Base-by-base conservation (phyloP, 2,329 filamentous ascomycete genomes). In the Grosmannia serpens region DNA sequence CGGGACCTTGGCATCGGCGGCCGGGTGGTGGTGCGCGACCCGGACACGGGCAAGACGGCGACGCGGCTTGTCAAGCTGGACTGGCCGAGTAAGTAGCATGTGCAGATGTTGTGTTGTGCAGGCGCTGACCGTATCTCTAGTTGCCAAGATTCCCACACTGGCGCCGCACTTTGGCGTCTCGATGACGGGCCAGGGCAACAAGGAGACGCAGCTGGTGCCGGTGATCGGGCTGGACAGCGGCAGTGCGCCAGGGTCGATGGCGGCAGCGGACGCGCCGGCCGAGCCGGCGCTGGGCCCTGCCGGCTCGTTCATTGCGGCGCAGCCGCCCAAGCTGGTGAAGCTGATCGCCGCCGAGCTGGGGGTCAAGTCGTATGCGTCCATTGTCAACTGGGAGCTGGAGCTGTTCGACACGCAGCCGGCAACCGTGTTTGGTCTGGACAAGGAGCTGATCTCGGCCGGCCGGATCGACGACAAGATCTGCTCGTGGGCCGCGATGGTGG, bases 381-480 rank as follows among this genome's bases (percentile, higher is more conserved):
- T 99, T 62, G 76, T 96, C 59, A 95, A 94, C 75, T 99, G 94
- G 94, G 94, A 99, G 69, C 83, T 97, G 44, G 94, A 99, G 74
- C 85, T 99, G 35, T 99, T 87, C 69, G 94, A 97, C 72, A 82
- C 83, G 4, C 91, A 96, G 70, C 89, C 91, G 10, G 91, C 91
- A 1, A 84, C 86, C 47, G 81, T 90, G 22, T 86, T 89, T 64
- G 94, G 94, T 15, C 72, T 99, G 59, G 89, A 95, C 66, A 89
- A 87, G 70, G 92, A 97, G 66, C 87, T 99, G 70, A 95, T 99
- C 73, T 96, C 92, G 64, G 92, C 89, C 10, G 91, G 92, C 60
- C 87, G 94, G 57, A 94, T 97, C 64, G 94, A 99, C 70, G 94
- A 99, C 75, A 97, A 96, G 77, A 85, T 99, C 53, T 97, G 94